Conservation (phyloP, 345 rosid species). For the Salix arbutifolia region DNA sequence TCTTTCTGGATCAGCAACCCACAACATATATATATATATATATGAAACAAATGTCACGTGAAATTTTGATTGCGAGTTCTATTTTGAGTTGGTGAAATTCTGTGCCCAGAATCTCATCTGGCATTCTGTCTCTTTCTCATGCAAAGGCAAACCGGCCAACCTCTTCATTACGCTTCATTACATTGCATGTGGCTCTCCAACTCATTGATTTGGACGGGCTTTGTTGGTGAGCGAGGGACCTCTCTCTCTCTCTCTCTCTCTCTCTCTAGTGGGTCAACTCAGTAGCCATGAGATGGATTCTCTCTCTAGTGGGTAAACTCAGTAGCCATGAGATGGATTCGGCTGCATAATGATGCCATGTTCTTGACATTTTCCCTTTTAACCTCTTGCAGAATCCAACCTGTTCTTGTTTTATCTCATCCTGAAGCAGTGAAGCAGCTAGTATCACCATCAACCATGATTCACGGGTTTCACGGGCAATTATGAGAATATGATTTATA, state of each 20-base stretch:
- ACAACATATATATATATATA: too few relatives aligned
- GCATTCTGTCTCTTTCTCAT: not conserved
- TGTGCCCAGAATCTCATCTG: not conserved
- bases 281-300: not conserved
- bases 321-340: not conserved
- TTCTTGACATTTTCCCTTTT: not conserved
- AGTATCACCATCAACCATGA: not conserved
- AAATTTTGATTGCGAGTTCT: too few relatives aligned
- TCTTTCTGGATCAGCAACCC: not conserved
- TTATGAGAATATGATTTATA: too few relatives aligned
- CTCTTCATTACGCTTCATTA: not conserved
- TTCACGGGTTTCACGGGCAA: too few relatives aligned
- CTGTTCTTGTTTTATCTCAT: not conserved
- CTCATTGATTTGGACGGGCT: constrained; percentile 1
- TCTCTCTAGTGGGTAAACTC: not conserved
- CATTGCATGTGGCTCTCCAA: not conserved
- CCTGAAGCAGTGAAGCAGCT: not conserved
- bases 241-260: not conserved
- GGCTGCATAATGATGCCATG: not conserved
- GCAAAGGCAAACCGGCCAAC: not conserved
- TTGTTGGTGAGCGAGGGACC: not conserved
- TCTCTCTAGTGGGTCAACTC: not conserved
- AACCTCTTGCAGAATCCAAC: not conserved
- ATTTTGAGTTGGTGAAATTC: not conserved
- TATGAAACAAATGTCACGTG: too few relatives aligned